These are phyloP conservation scores for Ceratocystis cacaofunesta DNA, from an alignment of 2,329 filamentous ascomycete species.

Conservation along the genomic window DNA sequence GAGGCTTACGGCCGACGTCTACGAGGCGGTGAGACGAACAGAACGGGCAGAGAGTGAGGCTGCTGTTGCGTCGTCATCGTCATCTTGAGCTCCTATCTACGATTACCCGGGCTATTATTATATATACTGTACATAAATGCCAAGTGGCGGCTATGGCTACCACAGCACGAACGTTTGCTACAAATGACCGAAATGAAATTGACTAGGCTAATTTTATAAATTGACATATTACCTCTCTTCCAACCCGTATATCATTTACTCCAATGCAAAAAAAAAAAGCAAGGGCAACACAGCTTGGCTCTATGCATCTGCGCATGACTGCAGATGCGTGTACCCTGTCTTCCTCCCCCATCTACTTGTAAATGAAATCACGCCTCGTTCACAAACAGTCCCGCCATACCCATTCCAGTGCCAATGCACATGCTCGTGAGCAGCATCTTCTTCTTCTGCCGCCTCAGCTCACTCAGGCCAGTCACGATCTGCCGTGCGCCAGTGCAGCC, in stretches of 20 bases:
- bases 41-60: slow-evolving; percentile 31
- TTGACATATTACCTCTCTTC: too few species aligned
- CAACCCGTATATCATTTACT: too few species aligned
- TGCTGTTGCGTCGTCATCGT: too few species aligned
- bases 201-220: too few species aligned
- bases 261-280: too few species aligned
- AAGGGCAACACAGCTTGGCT: too few species aligned
- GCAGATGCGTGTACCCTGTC: background rate
- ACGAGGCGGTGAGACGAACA: slow-evolving; percentile 67
- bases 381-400: slow-evolving; percentile 52
- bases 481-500: slow-evolving; percentile 64
- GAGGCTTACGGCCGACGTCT: slow-evolving; percentile 70
- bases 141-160: too few species aligned
- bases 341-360: background rate
- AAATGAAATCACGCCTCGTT: slow-evolving; percentile 32
- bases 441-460: slow-evolving; percentile 70
- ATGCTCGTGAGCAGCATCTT: slow-evolving; percentile 86
- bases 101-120: too few species aligned
- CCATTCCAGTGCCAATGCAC: slow-evolving; percentile 61
- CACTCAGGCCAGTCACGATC: slow-evolving; percentile 79
- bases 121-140: background rate
- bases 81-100: background rate
- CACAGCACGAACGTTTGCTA: too few species aligned
- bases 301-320: too few species aligned
- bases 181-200: too few species aligned